Percentiles rank a stretch among this genome's conserved stretches.
Evolutionary conservation across 176 grass and related monocot species (phyloP).

Genomic region (Cocos nucifera): DNA sequence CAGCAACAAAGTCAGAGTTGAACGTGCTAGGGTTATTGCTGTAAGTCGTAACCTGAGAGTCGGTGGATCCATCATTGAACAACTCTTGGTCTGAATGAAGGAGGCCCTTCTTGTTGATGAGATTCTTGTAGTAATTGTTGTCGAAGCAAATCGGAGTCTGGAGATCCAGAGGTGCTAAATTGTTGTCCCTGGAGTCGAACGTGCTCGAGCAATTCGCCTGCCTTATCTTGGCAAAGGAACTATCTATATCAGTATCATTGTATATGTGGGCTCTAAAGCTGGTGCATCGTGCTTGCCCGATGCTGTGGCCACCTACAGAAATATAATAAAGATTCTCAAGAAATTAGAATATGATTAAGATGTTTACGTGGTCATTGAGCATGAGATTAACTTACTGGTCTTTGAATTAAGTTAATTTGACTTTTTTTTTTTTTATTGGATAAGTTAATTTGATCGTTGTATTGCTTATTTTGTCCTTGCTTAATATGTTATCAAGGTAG

Average conservation of each 20-base stretch:
- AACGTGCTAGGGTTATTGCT: too few species aligned
- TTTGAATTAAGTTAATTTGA: too few species aligned
- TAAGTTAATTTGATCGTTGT: too few species aligned
- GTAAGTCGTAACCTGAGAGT: not conserved
- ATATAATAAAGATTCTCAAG: too few species aligned
- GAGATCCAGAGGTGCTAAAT: slow-evolving; percentile 2
- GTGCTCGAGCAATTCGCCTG: not conserved
- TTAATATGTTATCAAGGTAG: too few species aligned
- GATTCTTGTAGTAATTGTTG: slow-evolving; percentile 6
- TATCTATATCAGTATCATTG: slow-evolving; percentile 10
- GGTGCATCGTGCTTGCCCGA: not conserved
- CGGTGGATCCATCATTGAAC: not conserved
- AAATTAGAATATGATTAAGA: too few species aligned
- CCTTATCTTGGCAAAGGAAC: not conserved
- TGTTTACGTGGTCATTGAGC: too few species aligned
- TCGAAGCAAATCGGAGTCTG: slow-evolving; percentile 1
- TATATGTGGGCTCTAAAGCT: slow-evolving; percentile 2
- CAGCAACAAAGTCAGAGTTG: too few species aligned
- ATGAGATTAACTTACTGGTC: too few species aligned
- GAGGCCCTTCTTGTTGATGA: slow-evolving; percentile 3
- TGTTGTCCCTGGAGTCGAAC: not conserved
- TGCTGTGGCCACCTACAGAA: not conserved
- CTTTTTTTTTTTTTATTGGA: too few species aligned
- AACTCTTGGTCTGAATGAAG: slow-evolving; percentile 12
- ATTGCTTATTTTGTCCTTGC: too few species aligned